phyloP scores from a whole-genome alignment of 305 asterid species.

The Petunia hybrid region DNA sequence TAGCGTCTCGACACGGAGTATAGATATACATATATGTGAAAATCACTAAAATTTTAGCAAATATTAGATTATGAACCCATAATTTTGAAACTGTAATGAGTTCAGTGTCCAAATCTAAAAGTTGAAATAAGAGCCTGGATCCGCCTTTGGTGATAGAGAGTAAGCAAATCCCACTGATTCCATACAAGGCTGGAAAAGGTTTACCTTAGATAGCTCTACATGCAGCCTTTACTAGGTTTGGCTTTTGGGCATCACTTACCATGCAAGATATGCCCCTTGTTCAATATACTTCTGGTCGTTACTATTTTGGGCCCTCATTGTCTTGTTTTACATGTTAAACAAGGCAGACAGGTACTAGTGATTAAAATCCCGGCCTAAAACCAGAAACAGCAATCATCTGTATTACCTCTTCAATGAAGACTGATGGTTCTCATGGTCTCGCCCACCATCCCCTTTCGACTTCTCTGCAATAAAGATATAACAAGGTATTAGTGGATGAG shows the following conservation, averaged over 20 bases:
- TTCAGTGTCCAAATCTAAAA: too few species aligned
- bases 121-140: too few species aligned
- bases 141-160: neutral
- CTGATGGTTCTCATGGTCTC: slow-evolving; percentile 7
- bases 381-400: neutral
- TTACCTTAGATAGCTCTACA: neutral
- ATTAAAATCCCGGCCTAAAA: neutral
- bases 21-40: too few species aligned
- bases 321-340: slow-evolving; percentile 6
- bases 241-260: slow-evolving; percentile 13
- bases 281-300: neutral
- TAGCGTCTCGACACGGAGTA: too few species aligned
- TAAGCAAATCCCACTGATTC: neutral
- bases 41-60: too few species aligned
- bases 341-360: too few species aligned
- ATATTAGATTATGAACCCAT: too few species aligned
- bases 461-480: slow-evolving; percentile 21
- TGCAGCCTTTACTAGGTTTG: neutral
- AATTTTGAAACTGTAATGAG: too few species aligned
- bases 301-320: slow-evolving; percentile 17
- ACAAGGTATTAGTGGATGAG: slow-evolving; percentile 17
- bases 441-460: slow-evolving; percentile 9
- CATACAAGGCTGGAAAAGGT: neutral
- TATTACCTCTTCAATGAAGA: slow-evolving; percentile 24
- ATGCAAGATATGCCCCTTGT: slow-evolving; percentile 19